Percentiles rank a stretch among this genome's conserved stretches.
Evolutionary conservation across 805 yeast genomes (phyloP).

Genomic region (Pichia eremophila): DNA sequence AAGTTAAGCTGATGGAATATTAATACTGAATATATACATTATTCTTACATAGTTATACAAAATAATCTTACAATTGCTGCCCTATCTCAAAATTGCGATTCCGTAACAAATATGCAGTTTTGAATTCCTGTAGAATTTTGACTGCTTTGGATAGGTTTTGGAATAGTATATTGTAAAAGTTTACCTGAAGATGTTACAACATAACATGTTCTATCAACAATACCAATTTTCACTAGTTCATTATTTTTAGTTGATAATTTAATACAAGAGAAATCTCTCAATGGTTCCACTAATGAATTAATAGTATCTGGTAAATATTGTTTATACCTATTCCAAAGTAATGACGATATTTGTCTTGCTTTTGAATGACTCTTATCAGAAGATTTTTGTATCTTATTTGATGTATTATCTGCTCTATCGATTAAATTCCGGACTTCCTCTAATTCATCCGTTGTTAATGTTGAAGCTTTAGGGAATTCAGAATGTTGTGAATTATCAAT

Average conservation of each 20-base stretch:
- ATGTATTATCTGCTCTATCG: background rate
- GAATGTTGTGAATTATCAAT: background rate
- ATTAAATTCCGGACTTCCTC: conserved; percentile 25
- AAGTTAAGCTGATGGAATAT: too few species aligned
- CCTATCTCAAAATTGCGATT: background rate
- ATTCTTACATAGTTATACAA: too few species aligned
- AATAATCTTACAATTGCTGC: too few species aligned
- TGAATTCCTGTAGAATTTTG: background rate
- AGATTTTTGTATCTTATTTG: background rate
- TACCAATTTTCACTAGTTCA: conserved; percentile 19
- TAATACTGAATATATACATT: too few species aligned
- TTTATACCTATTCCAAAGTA: conserved; percentile 21
- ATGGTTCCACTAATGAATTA: conserved; percentile 77
- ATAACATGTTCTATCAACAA: conserved; percentile 36
- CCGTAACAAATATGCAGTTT: background rate
- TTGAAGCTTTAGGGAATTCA: conserved; percentile 14
- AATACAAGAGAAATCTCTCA: conserved; percentile 84
- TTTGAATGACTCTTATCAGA: background rate
- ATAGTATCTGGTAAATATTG: conserved; percentile 65
- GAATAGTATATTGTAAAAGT: conserved; percentile 71
- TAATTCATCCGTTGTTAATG: conserved; percentile 20
- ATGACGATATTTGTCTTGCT: conserved; percentile 19
- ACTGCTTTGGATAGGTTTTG: conserved; percentile 17
- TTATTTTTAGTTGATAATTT: conserved; percentile 37
- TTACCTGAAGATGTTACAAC: conserved; percentile 79